phyloP scores from a whole-genome alignment of 192 early-diverging fungal genomes.

The Coemansia erecta region DNA sequence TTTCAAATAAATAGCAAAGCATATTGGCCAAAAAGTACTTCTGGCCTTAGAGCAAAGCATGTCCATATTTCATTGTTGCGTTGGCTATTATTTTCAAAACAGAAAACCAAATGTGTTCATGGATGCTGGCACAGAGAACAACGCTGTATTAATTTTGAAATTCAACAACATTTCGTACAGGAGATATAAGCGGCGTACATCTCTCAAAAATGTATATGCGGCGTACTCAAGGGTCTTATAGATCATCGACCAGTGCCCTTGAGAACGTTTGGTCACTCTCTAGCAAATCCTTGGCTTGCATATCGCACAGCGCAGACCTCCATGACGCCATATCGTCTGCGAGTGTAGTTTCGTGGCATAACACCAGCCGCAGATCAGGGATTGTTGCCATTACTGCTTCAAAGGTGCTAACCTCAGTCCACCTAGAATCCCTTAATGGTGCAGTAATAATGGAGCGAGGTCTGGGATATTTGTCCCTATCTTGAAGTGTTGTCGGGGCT shows the following conservation, averaged over 20 bases:
- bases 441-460: conserved; percentile 18
- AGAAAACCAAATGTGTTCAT: no score
- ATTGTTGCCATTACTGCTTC: conserved; percentile 21
- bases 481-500: no score
- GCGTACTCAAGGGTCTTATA: conserved; percentile 1
- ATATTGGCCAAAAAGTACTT: no score
- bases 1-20: no score
- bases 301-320: not conserved
- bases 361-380: conserved; percentile 5
- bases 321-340: conserved; percentile 12
- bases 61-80: no score
- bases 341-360: conserved; percentile 7
- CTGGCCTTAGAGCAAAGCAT: no score
- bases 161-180: no score
- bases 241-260: conserved; percentile 2
- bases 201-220: conserved; percentile 23
- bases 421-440: conserved; percentile 12
- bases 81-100: no score
- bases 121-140: no score
- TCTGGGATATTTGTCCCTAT: not conserved
- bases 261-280: not conserved
- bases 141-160: no score
- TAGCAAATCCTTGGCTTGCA: not conserved
- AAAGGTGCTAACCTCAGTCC: conserved; percentile 17
- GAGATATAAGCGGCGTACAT: not conserved